Evolutionary conservation across 169 alveolate genomes (phyloP).

Genomic region (Eimeria zaria): DNA sequence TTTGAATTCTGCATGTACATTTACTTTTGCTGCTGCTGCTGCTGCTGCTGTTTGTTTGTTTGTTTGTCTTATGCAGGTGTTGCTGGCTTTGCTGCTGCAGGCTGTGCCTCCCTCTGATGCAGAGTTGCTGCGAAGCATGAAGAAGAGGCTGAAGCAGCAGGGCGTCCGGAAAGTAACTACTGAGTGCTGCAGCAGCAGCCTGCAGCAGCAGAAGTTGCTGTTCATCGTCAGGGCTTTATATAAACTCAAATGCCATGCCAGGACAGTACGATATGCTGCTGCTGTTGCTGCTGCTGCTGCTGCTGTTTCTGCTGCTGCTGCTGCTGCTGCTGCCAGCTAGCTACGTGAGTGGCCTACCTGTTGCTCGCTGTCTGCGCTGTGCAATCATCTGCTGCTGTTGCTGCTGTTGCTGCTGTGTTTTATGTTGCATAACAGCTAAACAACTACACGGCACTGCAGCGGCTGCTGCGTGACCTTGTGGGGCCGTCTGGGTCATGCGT

Average conservation of each 20-base stretch:
- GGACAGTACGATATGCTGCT: slow-evolving; percentile 11
- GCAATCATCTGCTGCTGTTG: neutral
- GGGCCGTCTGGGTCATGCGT: neutral
- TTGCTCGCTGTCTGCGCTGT: too few species aligned
- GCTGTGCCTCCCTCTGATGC: slow-evolving; percentile 41
- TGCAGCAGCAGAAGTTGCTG: slow-evolving; percentile 66
- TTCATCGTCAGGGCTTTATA: slow-evolving; percentile 46
- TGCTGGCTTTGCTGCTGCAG: slow-evolving; percentile 46
- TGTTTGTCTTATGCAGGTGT: neutral
- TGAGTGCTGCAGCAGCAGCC: slow-evolving; percentile 75
- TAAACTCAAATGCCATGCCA: slow-evolving; percentile 48
- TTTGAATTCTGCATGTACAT: too few species aligned
- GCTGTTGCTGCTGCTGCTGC: slow-evolving; percentile 53
- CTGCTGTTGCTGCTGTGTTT: neutral
- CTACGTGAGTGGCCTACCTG: too few species aligned
- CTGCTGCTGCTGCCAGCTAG: too few species aligned
- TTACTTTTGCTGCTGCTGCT: slow-evolving; percentile 9
- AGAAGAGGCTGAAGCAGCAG: slow-evolving; percentile 40
- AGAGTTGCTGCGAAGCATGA: neutral
- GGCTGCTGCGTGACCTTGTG: slow-evolving; percentile 30
- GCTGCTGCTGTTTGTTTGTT: slow-evolving; percentile 1
- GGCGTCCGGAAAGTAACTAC: slow-evolving; percentile 9
- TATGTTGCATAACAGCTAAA: slow-evolving; percentile 16
- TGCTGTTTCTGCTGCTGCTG: slow-evolving; percentile 42
- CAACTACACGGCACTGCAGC: slow-evolving; percentile 53